phyloP scores from a whole-genome alignment of 805 yeast genomes.

The Ogataea chonburiensis region DNA sequence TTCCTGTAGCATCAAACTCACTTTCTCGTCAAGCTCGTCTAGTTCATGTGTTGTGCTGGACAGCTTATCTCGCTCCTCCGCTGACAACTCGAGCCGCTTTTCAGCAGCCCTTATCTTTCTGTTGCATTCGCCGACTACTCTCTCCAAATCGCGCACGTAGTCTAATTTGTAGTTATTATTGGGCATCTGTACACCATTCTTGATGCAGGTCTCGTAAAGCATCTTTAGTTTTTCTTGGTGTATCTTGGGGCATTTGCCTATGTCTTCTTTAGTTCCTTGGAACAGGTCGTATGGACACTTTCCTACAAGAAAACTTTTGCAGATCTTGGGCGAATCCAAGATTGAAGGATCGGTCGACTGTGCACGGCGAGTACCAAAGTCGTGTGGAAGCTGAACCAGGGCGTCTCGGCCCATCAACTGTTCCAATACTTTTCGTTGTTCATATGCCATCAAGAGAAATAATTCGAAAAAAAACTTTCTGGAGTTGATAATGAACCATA shows the following conservation, averaged over 20 bases:
- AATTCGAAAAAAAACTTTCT: slow-evolving; percentile 1
- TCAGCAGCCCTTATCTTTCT: slow-evolving; percentile 61
- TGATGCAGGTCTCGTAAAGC: slow-evolving; percentile 56
- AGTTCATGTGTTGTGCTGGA: slow-evolving; percentile 43
- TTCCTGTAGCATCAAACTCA: slow-evolving; percentile 69
- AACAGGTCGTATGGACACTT: slow-evolving; percentile 84
- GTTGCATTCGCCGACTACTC: slow-evolving; percentile 66
- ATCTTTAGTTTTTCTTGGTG: slow-evolving; percentile 75
- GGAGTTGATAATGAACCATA: slow-evolving; percentile 3
- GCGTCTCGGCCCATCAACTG: slow-evolving; percentile 76
- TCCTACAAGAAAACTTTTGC: slow-evolving; percentile 82
- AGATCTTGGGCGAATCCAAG: slow-evolving; percentile 57
- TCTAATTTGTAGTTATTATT: slow-evolving; percentile 45
- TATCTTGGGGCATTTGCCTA: slow-evolving; percentile 74
- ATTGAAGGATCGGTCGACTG: slow-evolving; percentile 29
- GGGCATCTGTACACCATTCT: slow-evolving; percentile 38
- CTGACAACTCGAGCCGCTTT: slow-evolving; percentile 65
- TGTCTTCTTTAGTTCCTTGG: slow-evolving; percentile 74
- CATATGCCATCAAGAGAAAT: slow-evolving; percentile 45
- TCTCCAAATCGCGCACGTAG: slow-evolving; percentile 44
- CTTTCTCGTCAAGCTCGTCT: slow-evolving; percentile 58
- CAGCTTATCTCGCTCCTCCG: slow-evolving; percentile 46
- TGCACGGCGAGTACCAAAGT: slow-evolving; percentile 22
- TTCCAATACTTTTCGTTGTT: slow-evolving; percentile 72
- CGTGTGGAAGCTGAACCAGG: slow-evolving; percentile 31